Evolutionary conservation across 805 yeast species (phyloP), one percentile per base, ranked within the genome.

Genomic region (Tetrapisispora taiwanensis): DNA sequence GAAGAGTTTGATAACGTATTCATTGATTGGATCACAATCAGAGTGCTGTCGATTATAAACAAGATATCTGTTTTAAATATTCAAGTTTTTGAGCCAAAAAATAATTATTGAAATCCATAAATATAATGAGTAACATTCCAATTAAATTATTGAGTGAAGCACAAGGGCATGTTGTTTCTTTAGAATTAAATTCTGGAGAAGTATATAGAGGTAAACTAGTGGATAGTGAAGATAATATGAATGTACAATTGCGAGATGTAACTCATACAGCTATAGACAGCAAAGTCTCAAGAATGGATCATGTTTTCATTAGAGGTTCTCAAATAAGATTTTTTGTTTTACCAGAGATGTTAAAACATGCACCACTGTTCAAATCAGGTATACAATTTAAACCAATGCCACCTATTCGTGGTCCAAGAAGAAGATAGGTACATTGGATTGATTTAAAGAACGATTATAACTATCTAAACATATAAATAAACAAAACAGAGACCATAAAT

Each of bases 151-250:
- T 90, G 41, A 84, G 78, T 58, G 98, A 89, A 65, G 84, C 95
- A 8, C 84, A 78, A 70, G 96, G 97, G 39, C 97, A 90, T 59
- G 68, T 79, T 3, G 79, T 90, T 8, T 78, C 94, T 1, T 61
- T 90, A 15, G 98, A 90, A 61, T 74, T 90, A 42, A 75, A 76
- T 22, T 79, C 88, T 0, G 97, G 97, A 1, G 89, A 84, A 50
- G 76, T 84, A 0, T 90, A 90, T 59, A 72, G 95, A 31, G 98
- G 98, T 1, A 87, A 83, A 59, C 72, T 90, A 38, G 60, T 82
- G 3, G 95, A 84, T 56, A 81, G 82, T 62, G 96, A 90, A 65
- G 97, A 90, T 56, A 89, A 83, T 62, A 92, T 90, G 97, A 90
- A 90, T 60, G 78, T 90, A 22, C 94, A 89, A 48, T 64, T 90